Evolutionary conservation across 768 basidiomycete species (phyloP).

Genomic region (Termitomyces sp.): DNA sequence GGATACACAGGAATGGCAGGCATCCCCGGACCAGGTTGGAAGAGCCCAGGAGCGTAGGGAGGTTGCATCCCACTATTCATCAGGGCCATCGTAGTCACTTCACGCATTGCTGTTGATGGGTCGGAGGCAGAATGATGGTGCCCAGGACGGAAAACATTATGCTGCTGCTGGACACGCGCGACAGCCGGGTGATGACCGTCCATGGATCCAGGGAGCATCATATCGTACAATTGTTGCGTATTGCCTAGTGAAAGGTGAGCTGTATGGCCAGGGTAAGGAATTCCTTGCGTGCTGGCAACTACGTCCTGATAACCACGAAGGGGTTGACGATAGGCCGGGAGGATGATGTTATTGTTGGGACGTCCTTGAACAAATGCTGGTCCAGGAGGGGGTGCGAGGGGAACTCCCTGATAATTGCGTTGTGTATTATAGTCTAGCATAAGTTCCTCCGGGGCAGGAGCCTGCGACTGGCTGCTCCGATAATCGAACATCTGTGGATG

Average conservation of each 20-base stretch:
- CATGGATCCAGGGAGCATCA: slow-evolving; percentile 61
- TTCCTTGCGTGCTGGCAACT: slow-evolving; percentile 46
- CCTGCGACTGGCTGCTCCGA: slow-evolving; percentile 33
- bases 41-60: slow-evolving; percentile 55
- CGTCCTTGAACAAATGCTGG: slow-evolving; percentile 49
- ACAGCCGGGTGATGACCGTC: slow-evolving; percentile 56
- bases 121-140: slow-evolving; percentile 86
- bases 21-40: slow-evolving; percentile 45
- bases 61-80: slow-evolving; percentile 48
- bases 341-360: slow-evolving; percentile 40
- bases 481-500: slow-evolving; percentile 49
- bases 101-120: slow-evolving; percentile 68
- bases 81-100: slow-evolving; percentile 61
- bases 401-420: slow-evolving; percentile 40
- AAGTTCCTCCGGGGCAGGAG: slow-evolving; percentile 32
- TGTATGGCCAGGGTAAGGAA: slow-evolving; percentile 53
- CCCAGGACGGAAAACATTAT: slow-evolving; percentile 62
- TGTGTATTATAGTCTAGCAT: slow-evolving; percentile 54
- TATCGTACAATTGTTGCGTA: slow-evolving; percentile 75
- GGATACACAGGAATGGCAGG: slow-evolving; percentile 57
- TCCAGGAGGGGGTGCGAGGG: slow-evolving; percentile 26
- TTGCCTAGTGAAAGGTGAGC: slow-evolving; percentile 67
- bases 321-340: slow-evolving; percentile 55
- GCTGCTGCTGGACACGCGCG: slow-evolving; percentile 75
- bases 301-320: slow-evolving; percentile 52